Evolutionary conservation across 1,139 yeast genomes (phyloP), one percentile per base, ranked within the genome.

Genomic region (Lodderomyces beijingensis): DNA sequence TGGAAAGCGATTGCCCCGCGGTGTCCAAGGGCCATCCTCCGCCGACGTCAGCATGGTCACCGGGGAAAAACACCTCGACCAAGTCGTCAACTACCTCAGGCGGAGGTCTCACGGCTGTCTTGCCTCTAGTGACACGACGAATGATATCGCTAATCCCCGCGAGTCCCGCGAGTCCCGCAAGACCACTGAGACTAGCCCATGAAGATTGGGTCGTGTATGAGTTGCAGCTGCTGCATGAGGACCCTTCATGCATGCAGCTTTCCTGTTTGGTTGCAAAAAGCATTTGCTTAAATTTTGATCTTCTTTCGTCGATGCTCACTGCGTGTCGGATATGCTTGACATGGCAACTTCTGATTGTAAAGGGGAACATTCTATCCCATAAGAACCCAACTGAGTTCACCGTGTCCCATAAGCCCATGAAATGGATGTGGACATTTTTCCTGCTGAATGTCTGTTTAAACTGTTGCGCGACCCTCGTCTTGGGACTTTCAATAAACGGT

Each of bases 351-450:
- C 69, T 58, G 2, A 75, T 65, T 0, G 80, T 65, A 43, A 59
- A 76, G 0, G 85, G 84, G 40, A 78, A 79, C 46, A 74, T 45
- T 30, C 74, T 51, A 46, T 78, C 83, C 31, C 74, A 57, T 3
- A 78, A 41, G 6, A 77, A 44, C 0, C 86, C 86, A 13, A 78
- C 77, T 0, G 84, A 77, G 45, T 77, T 77, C 13, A 79, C 76
- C 0, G 83, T 73, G 53, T 79, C 87, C 68, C 80, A 79, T 19
- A 79, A 51, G 0, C 85, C 86, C 68, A 79, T 70, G 39, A 77
- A 76, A 41, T 70, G 68, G 29, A 79, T 62, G 6, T 47, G 47
- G 2, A 75, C 70, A 1, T 57, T 47, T 2, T 54, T 50, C 27
- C 75, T 55, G 23, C 77, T 66, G 44, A 77, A 77, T 0, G 77